Evolutionary conservation across 2,329 filamentous ascomycete species (phyloP), one percentile per base, ranked within the genome.

Genomic region (Ophiostoma pallidulum): DNA sequence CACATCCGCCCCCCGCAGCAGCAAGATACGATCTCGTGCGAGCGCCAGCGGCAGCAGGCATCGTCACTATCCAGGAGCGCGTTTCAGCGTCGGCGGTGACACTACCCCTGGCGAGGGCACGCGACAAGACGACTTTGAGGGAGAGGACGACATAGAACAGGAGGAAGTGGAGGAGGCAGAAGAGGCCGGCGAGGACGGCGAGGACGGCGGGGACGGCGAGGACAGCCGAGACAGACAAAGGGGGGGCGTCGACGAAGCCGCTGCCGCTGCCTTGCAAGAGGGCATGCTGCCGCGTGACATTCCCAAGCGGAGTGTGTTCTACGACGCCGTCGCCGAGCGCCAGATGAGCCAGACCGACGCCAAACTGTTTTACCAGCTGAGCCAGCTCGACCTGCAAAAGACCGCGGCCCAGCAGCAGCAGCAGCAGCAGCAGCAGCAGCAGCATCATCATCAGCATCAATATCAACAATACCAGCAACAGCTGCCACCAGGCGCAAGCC

Each of bases 311-410:
- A 95, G 89, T 8, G 86, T 90, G 18, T 94, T 89, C 62, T 96
- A 94, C 67, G 90, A 96, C 65, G 88, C 91, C 59, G 84, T 91
- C 45, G 86, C 87, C 45, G 92, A 98, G 66, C 94, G 92, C 59
- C 86, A 91, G 60, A 85, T 95, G 80, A 94, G 84, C 60, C 89
- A 95, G 64, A 83, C 86, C 22, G 92, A 98, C 63, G 87, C 91
- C 51, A 97, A 95, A 66, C 76, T 96, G 53, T 94, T 97, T 69
- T 98, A 95, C 64, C 91, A 96, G 67, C 77, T 86, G 55, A 89
- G 87, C 65, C 86, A 89, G 64, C 71, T 82, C 49, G 84, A 83
- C 53, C 61, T 64, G 48, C 60, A 59, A 55, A 72, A 63, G 57
- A 56, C 55, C 42, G 60, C 33, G 58, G 49, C 64, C 56, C 50